phyloP scores from a whole-genome alignment of 2,329 filamentous ascomycete genomes.

The Akanthomyces muscarius region DNA sequence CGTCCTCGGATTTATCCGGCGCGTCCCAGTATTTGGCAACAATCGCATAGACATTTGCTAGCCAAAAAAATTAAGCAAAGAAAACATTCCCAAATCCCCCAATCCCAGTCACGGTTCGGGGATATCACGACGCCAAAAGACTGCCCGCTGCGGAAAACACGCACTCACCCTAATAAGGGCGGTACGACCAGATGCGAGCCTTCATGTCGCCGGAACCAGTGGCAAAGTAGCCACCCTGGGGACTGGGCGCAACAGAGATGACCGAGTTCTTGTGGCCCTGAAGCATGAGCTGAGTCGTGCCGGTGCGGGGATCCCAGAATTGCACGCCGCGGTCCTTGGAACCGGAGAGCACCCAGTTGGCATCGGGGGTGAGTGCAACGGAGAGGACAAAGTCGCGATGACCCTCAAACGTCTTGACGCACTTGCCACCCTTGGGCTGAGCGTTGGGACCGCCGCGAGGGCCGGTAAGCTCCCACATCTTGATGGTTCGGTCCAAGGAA shows the following conservation, averaged over 20 bases:
- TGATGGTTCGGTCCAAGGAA: conserved; percentile 95
- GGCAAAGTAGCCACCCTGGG: conserved; percentile 81
- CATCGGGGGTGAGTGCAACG: conserved; percentile 90
- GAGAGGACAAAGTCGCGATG: conserved; percentile 97
- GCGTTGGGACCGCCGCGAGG: conserved; percentile 63
- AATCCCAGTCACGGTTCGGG: not conserved
- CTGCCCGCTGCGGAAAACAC: not conserved
- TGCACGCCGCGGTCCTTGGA: conserved; percentile 97
- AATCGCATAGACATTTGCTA: conserved; percentile 7
- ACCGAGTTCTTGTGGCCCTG: conserved; percentile 99
- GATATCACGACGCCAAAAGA: conserved; percentile 9
- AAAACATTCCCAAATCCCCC: conserved; percentile 10
- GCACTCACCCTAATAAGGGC: conserved; percentile 37
- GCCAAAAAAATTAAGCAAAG: conserved; percentile 8
- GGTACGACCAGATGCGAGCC: conserved; percentile 93
- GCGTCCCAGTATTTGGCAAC: conserved; percentile 3
- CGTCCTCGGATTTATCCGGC: not conserved
- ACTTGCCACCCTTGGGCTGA: conserved; percentile 80
- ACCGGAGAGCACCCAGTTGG: conserved; percentile 92
- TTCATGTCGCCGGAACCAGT: conserved; percentile 97
- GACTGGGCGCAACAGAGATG: conserved; percentile 93
- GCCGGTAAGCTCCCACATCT: conserved; percentile 93
- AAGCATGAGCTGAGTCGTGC: conserved; percentile 93
- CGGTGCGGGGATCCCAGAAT: conserved; percentile 96
- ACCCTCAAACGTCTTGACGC: conserved; percentile 93